Base-by-base conservation (phyloP, 257 asterid genomes). In the Oldenlandia corymbosa region DNA sequence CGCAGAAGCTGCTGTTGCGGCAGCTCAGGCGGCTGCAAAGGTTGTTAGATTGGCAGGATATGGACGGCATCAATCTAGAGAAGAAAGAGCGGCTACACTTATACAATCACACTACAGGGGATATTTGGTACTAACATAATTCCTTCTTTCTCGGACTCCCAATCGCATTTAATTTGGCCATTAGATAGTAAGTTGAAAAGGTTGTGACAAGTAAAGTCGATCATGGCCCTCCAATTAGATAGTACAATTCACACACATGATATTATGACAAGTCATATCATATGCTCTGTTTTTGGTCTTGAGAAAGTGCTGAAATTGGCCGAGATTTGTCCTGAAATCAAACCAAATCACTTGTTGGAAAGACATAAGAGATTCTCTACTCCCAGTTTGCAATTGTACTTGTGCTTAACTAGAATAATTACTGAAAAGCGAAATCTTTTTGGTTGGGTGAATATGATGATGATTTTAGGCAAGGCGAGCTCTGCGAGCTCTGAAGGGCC, bases 11-110 rank as follows among this genome's bases (percentile, higher is more conserved):
- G 98, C 95, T 0, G 84, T 78, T 30, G 92, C 84, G 4, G 96
- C 98, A 0, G 96, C 98, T 42, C 90, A 86, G 49, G 96, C 96
- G 0, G 96, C 98, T 1, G 98, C 96, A 1, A 86, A 82, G 47
- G 99, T 89, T 47, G 90, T 87, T 10, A 71, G 95, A 57, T 68
- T 92, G 71, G 85, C 94, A 0, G 95, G 96, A 21, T 83, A 81
- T 37, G 88, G 93, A 32, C 87, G 87, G 10, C n/a, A n/a, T n/a
- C 87, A 78, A 53, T 82, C 93, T 1, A 85, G 75, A 71, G 95
- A 83, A 54, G 96, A 87, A 49, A 85, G 81, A 32, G 93, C 95
- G 50, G 95, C 99, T 39, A 80, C 70, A 11, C 76, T 84, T 11
- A 78, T 89, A 14, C 99, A 92, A 39, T 79, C 99, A 18, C 71